Base-by-base conservation (phyloP, 176 grass and related monocot species). In the Triticum urartu region DNA sequence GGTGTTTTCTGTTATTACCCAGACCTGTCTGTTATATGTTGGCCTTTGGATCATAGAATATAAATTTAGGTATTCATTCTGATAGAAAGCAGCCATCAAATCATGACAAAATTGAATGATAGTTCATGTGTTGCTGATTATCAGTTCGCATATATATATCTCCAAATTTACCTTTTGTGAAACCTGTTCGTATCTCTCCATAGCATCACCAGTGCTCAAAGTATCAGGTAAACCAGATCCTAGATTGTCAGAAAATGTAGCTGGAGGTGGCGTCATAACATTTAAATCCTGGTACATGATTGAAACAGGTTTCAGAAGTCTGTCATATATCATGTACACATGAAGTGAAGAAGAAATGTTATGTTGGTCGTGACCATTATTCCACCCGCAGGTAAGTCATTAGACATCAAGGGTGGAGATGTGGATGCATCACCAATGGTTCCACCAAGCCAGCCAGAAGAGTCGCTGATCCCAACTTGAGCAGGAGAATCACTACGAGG, bases 111-210 rank as follows among this genome's bases (percentile, higher is more conserved):
- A 68, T 38, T 45, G 13, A 78, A 54, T 17, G 25, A 40, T 36
- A 68, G 15, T 35, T 14, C 59, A 15, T 78, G 15, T 13, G 26
- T 30, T 69, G 58, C 65, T 32, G 48, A 43, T 59, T 56, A 54
- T 35, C 45, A 38, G 9, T 35, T 69, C 64, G 8, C n/a, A 42
- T 21, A 59, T 59, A 59, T 59, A 7, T 59, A 6, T 56, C 52
- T 73, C 26, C 60, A 79, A 92, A 79, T 77, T 34, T 90, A 93
- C 94, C 91, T 93, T 97, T 79, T 92, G 94, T 47, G 91, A 81
- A 81, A 97, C 88, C 73, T 92, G 91, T 83, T 86, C 87, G 45
- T 97, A 97, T 75, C 65, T 93, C 39, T 93, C 94, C 89, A 97
- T 87, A 56, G 87, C 94, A 88, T 92, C 94, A n/a, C 94, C 86